Evolutionary conservation across 2,329 filamentous ascomycete species (phyloP), one percentile per base, ranked within the genome.

Genomic region (Helicocarpus griseus): DNA sequence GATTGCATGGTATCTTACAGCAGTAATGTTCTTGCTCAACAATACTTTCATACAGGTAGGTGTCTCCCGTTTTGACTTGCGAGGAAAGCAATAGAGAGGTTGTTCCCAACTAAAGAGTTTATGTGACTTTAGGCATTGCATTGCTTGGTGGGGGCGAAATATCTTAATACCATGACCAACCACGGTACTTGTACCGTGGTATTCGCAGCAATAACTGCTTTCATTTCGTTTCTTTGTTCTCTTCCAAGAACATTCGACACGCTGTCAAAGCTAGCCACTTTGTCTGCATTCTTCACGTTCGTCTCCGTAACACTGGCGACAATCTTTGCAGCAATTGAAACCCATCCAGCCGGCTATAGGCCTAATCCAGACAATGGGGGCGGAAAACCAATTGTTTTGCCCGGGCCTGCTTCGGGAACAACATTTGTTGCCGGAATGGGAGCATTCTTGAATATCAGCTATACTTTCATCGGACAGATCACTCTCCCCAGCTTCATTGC

Each of bases 381-480:
- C 5, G 87, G 87, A 1, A 76, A 81, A 5, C 84, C 86, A 0
- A 76, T 79, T 6, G 83, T 93, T 5, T 81, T 82, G 0, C 81
- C 81, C 0, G 65, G 90, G 19, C 86, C 89, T 0, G 69, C 82
- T 2, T 68, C 75, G 2, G 80, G 83, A 17, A 94, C 88, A 0
- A 86, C 85, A 0, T 95, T 94, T 59, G 87, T 95, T 3, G 74
- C 78, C 2, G 89, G 84, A 21, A 84, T 95, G 77, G 89, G 83
- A 49, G 90, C 90, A 0, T 95, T 95, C 69, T 77, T 96, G 66
- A 96, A 96, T 70, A 96, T 96, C 64, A 88, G 84, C 70, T 96
- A 95, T 67, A 95, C 90, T 0, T 95, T 96, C 65, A 95, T 96
- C 59, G 90, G 90, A 0, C 90, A 96, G 66, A 95, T 95, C 61